Base-by-base conservation (phyloP, 805 yeast species). In the Diddensiella caesifluorescens region DNA sequence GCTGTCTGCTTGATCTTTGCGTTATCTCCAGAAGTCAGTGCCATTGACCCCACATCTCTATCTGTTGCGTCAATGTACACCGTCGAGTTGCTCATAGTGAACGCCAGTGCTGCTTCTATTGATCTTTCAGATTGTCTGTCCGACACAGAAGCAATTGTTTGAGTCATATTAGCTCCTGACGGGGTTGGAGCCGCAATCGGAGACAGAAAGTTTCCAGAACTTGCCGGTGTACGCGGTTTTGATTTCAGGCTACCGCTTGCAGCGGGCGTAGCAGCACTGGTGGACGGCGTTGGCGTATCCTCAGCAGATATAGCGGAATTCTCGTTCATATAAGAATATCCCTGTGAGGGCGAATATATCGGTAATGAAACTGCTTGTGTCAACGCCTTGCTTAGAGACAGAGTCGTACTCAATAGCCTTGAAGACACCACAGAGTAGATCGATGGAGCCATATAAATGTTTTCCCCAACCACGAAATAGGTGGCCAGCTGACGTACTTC, bases 391-490 rank as follows among this genome's bases (percentile, higher is more conserved):
- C 70, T 63, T 31, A 80, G 54, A 44, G 63, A 57, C 37, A 59
- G 55, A 5, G 65, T 63, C 2, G 79, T 67, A 31, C 80, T 70
- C 49, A 80, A 63, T 25, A 87, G 61, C 46, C 97, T 66, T 26
- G 89, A 79, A 15, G 84, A 75, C 4, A 90, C 67, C 2, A 89
- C 73, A 28, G 83, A 79, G 55, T 79, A 78, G 0, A 85, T 71
- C 13, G 77, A 67, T 0, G 97, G 97, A 0, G 96, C 82, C 77
- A 85, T 90, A 63, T 88, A 92, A 1, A 92, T 82, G 56, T 86
- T 88, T 15, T 95, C 94, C 3, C 96, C 95, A 30, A 88, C 78
- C 35, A 90, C 81, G 60, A 85, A 90, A 63, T 84, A 90, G 50
- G 87, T 94, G 22, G 85, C 78, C 7, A 85, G 54, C 0, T 80